Evolutionary conservation across 2,329 filamentous ascomycete species (phyloP).

Genomic region (Alternaria gansuensis): DNA sequence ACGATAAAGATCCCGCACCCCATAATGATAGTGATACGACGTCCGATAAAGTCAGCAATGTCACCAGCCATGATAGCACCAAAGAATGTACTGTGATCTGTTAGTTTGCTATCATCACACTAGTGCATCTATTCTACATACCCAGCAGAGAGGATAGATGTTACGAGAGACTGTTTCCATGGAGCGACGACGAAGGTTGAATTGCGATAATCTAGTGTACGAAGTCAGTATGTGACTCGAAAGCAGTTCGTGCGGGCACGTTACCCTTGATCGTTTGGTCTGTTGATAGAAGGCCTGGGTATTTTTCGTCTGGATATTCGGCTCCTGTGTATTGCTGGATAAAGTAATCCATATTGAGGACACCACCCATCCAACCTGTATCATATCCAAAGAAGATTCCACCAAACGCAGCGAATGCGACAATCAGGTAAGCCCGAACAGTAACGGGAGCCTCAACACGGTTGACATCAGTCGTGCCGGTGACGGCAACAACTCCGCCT

Average conservation of each 20-base stretch:
- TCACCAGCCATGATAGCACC: slow-evolving; percentile 68
- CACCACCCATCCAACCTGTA: slow-evolving; percentile 78
- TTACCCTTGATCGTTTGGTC: slow-evolving; percentile 55
- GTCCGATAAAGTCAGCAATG: slow-evolving; percentile 71
- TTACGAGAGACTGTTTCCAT: slow-evolving; percentile 66
- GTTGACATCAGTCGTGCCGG: slow-evolving; percentile 59
- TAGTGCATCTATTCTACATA: neutral
- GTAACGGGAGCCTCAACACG: slow-evolving; percentile 64
- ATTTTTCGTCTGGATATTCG: slow-evolving; percentile 54
- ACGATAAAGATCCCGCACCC: slow-evolving; percentile 69
- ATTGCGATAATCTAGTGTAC: slow-evolving; percentile 66
- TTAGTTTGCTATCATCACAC: neutral
- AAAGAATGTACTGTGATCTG: slow-evolving; percentile 69
- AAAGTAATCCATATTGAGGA: slow-evolving; percentile 59
- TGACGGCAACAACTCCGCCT: slow-evolving; percentile 48
- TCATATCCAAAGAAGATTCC: slow-evolving; percentile 78
- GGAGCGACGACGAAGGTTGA: slow-evolving; percentile 40
- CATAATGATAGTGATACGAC: slow-evolving; percentile 69
- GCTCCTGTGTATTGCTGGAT: slow-evolving; percentile 49
- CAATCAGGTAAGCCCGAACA: slow-evolving; percentile 58
- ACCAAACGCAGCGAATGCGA: slow-evolving; percentile 61
- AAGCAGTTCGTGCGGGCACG: no score
- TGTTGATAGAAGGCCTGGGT: slow-evolving; percentile 61
- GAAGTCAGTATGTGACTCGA: no score
- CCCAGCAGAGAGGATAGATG: slow-evolving; percentile 76